Base-by-base conservation (phyloP, 2,329 filamentous ascomycete species). In the Coniochaeta sp. region DNA sequence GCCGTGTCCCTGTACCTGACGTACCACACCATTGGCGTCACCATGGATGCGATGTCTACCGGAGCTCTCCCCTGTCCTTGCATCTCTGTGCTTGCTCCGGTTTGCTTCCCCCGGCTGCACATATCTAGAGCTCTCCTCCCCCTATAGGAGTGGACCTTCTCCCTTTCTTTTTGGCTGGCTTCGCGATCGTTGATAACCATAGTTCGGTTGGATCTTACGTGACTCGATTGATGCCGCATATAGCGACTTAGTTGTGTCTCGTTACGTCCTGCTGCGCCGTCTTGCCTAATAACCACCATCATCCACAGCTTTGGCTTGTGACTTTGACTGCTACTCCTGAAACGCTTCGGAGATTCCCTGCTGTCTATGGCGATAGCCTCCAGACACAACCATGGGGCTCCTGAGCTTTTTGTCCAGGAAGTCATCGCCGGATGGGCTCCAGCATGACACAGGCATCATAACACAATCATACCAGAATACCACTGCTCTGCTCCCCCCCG, bases 341-440 rank as follows among this genome's bases (percentile, higher is more conserved):
- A 6, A 52, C 30, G 47, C 24, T 26, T 22, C 14, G 17, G 17
- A 28, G 24, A 9, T 2, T 6, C 10, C 2, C 17, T 14, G 19
- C 22, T 57, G 38, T 57, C 58, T 24, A 66, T 62, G 63, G 62
- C 61, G 60, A 56, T 38, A 24, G 59, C 42, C 47, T 36, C 32
- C 61, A 50, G 44, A 26, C 55, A 32, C 16, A 42, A 65, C 55
- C 56, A 73, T 73, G 71, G 71, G 71, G 58, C 63, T 73, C 58
- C 61, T 73, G 54, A 69, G 67, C 63, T 69, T 73, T 36, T 56
- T 73, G 38, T 63, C 66, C 5, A 66, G 62, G 50, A 71, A 66
- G 57, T 38, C 64, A 14, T 52, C 62, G 24, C 50, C 61, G 17
- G 63, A 67, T 24, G 70, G 66, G 59, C 58, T 36, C 52, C 64